A percentile compares a stretch with the other conserved stretches of the same genome.
These are phyloP conservation scores for Dactylellina sp. DNA, from an alignment of 2,329 filamentous ascomycete species.

Conservation along the genomic window DNA sequence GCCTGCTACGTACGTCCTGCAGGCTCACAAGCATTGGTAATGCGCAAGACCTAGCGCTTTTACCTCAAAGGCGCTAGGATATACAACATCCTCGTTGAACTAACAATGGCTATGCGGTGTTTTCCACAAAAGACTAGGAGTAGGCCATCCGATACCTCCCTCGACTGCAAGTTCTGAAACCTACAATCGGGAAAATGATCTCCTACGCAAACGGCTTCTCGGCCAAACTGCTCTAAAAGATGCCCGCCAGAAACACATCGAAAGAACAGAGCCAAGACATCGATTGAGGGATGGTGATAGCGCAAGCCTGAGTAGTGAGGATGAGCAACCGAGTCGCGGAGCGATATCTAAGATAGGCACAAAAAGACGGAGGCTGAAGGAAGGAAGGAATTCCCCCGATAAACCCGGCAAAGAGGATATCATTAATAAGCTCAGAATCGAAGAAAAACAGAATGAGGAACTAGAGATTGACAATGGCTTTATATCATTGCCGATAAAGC, in stretches of 20 bases:
- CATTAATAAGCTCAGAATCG: not conserved
- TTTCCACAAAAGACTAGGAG: conserved; percentile 66
- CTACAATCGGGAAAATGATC: conserved; percentile 65
- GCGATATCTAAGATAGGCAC: conserved; percentile 7
- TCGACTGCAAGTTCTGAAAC: conserved; percentile 63
- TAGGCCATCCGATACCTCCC: conserved; percentile 66
- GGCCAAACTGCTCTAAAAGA: conserved; percentile 59
- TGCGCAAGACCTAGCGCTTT: too few relatives aligned
- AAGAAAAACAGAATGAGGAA: conserved; percentile 6
- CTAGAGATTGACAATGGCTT: conserved; percentile 16
- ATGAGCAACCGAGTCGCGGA: conserved; percentile 24
- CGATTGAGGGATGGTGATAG: not conserved
- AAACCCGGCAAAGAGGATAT: too few relatives aligned
- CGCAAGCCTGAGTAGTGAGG: conserved; percentile 18
- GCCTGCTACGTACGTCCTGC: conserved; percentile 67
- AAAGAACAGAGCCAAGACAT: conserved; percentile 23
- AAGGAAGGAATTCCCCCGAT: not conserved
- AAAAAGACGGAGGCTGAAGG: conserved; percentile 21
- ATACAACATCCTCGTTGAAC: too few relatives aligned
- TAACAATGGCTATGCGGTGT: too few relatives aligned
- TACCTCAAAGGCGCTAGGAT: too few relatives aligned
- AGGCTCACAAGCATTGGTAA: too few relatives aligned
- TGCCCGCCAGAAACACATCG: conserved; percentile 43
- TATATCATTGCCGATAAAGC: conserved; percentile 10
- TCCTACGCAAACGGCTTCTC: conserved; percentile 66